Base-by-base conservation (phyloP, 495 filamentous ascomycete species). In the Rostrohypoxylon terebratum region DNA sequence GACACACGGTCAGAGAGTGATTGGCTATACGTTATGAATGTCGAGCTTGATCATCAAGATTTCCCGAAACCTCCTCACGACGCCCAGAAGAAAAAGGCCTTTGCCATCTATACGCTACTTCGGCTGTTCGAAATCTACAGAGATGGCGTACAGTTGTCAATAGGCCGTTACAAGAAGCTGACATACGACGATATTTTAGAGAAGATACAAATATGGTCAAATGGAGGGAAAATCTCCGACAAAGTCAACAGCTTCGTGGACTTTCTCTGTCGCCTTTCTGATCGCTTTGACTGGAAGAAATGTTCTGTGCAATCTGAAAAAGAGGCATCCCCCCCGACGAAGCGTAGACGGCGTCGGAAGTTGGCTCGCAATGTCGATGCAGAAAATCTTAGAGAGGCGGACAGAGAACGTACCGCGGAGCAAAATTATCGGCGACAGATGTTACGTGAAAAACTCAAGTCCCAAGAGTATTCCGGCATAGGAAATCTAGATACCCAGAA, bases 391-490 rank as follows among this genome's bases (percentile, higher is more conserved):
- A 83, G 90, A 67, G 76, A 83, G 25, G 77, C 68, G 20, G 85
- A 86, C 66, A 75, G 83, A 28, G 71, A 76, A 34, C 81, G 86
- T 36, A 64, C 83, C 25, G 68, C 78, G 44, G 78, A 86, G 50
- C 83, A 88, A 64, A 83, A 84, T n/a, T 71, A 79, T 33, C 85
- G 89, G 23, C 81, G 82, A 63, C 74, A 77, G 58, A 75, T 76
- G n/a, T 75, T 91, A 1, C 85, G 86, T 54, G 73, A 78, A 54
- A 78, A 74, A 31, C 61, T 65, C 6, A 61, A 57, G 18, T 70
- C 71, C 3, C 61, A 57, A 7, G 66, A 57, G 25, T 71, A 71
- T 5, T 70, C 83, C 23, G 82, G 83, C 25, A 78, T 69, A 20
- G 79, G 81, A 45, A 62, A 68, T 47, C 55, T 72, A 70, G 68